A percentile compares a stretch with the other conserved stretches of the same genome.
phyloP scores from a whole-genome alignment of 345 rosid genomes.

The Moricandia arvensis region DNA sequence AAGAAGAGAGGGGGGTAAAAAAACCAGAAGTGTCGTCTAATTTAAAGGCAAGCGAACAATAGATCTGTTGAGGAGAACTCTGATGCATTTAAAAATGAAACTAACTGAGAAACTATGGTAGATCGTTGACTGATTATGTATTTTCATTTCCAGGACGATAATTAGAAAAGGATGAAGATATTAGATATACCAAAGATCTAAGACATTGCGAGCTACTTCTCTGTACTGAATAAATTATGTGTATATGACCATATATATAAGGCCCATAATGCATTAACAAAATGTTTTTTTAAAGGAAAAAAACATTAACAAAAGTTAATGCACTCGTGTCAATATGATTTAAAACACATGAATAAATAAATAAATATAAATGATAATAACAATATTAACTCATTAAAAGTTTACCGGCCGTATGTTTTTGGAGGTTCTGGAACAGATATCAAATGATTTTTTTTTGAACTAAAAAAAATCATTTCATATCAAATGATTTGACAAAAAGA shows the following conservation, averaged over 20 bases:
- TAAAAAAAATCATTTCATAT: too few species aligned
- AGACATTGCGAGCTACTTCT: conserved; percentile 17
- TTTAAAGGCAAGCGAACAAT: conserved; percentile 15
- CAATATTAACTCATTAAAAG: not conserved
- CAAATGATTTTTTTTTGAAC: too few species aligned
- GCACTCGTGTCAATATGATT: not conserved
- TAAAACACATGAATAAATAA: not conserved
- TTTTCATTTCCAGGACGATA: conserved; percentile 2
- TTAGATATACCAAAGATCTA: not conserved
- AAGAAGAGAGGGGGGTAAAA: not conserved
- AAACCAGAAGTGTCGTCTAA: conserved; percentile 9
- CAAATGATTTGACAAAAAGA: not conserved
- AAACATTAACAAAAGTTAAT: not conserved
- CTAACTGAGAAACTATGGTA: conserved; percentile 22
- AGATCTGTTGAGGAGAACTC: conserved; percentile 36
- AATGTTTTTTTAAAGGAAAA: not conserved
- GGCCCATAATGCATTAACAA: not conserved
- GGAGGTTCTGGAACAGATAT: not conserved
- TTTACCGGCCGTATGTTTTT: not conserved
- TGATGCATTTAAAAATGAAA: conserved; percentile 34
- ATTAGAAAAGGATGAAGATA: not conserved
- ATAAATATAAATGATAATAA: not conserved
- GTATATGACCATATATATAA: conserved; percentile 11
- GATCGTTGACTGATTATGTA: conserved; percentile 2
- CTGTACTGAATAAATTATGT: not conserved